A percentile compares a stretch with the other conserved stretches of the same genome.
These are phyloP conservation scores for Nemania serpens DNA, from an alignment of 2,329 filamentous ascomycete species.

Conservation along the genomic window DNA sequence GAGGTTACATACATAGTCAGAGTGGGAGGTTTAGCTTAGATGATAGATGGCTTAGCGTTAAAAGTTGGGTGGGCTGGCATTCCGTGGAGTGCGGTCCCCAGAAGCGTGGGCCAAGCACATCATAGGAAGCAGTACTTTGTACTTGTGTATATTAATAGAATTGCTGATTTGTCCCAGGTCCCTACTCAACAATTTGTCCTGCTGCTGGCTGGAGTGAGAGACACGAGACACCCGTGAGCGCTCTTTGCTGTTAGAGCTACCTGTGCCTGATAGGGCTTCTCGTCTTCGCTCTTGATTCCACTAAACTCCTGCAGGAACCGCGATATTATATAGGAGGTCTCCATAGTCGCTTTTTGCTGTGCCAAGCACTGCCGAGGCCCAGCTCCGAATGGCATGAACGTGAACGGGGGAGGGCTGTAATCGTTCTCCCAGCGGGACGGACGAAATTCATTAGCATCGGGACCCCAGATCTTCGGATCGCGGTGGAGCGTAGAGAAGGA, in stretches of 20 bases:
- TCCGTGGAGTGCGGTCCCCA: neutral
- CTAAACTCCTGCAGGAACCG: slow-evolving; percentile 30
- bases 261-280: slow-evolving; percentile 33
- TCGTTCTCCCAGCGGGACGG: slow-evolving; percentile 31
- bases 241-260: slow-evolving; percentile 32
- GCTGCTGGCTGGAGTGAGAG: slow-evolving; percentile 25
- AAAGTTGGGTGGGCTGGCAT: neutral
- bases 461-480: slow-evolving; percentile 29
- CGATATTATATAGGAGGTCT: slow-evolving; percentile 29
- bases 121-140: slow-evolving; percentile 1
- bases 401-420: slow-evolving; percentile 30
- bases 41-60: neutral
- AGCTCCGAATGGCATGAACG: slow-evolving; percentile 31
- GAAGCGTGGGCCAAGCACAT: neutral
- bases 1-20: neutral
- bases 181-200: slow-evolving; percentile 20
- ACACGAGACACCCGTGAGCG: slow-evolving; percentile 31
- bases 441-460: slow-evolving; percentile 27
- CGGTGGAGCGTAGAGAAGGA: slow-evolving; percentile 30
- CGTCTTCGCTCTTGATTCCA: slow-evolving; percentile 29
- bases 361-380: slow-evolving; percentile 32
- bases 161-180: slow-evolving; percentile 4
- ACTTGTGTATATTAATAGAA: slow-evolving; percentile 4
- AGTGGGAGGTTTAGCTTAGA: neutral
- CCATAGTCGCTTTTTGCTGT: slow-evolving; percentile 33